Conservation (phyloP, 2,329 filamentous ascomycete genomes). For the Cytospora paraplurivora region DNA sequence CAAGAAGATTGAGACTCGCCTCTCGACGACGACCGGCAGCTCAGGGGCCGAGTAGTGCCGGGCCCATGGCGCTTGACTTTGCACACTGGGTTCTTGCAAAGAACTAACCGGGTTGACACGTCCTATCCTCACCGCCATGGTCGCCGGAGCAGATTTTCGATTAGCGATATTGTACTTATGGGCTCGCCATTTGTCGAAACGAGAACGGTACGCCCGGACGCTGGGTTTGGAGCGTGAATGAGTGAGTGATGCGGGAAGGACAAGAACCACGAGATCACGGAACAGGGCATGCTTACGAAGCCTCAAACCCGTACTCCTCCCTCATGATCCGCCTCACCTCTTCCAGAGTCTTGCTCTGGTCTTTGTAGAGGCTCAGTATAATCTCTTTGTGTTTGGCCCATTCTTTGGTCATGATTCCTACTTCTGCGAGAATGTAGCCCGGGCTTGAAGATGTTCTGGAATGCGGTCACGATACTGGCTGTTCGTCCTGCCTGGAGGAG, state of each 20-base stretch:
- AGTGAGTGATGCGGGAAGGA: constrained; percentile 13
- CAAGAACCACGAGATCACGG: background rate
- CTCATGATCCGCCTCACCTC: constrained; percentile 46
- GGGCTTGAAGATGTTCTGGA: background rate
- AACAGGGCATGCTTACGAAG: constrained; percentile 41
- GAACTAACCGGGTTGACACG: background rate
- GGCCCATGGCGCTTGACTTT: constrained; percentile 3
- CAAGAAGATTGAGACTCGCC: background rate
- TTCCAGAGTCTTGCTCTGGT: constrained; percentile 43
- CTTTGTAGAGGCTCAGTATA: constrained; percentile 46
- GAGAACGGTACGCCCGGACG: constrained; percentile 52
- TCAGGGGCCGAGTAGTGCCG: constrained; percentile 19
- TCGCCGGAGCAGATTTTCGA: constrained; percentile 9
- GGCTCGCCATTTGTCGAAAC: constrained; percentile 49
- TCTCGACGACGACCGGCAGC: constrained; percentile 5
- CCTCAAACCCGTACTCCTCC: constrained; percentile 43
- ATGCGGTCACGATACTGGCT: background rate
- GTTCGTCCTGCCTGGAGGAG: constrained; percentile 19
- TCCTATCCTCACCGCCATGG: background rate
- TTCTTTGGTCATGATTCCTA: constrained; percentile 46
- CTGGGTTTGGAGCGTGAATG: constrained; percentile 31
- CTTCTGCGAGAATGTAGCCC: background rate
- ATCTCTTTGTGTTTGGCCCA: constrained; percentile 43
- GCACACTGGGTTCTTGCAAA: background rate
- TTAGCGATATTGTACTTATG: constrained; percentile 47